Evolutionary conservation across 106 monocot genomes (phyloP).

Genomic region (Acorus gramineus): DNA sequence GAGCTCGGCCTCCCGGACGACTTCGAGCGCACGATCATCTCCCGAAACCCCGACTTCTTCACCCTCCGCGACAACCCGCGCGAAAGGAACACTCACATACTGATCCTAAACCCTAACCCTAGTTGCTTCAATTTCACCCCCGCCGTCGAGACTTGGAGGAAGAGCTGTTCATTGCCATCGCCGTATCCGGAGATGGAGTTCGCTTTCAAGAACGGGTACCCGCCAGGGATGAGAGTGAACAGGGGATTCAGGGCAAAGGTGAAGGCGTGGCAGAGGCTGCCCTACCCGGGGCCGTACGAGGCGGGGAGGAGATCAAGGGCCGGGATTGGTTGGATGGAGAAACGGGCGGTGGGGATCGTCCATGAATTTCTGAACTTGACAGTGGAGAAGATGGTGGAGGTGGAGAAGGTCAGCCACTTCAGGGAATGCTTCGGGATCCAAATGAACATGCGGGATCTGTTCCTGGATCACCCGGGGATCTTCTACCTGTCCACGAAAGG

Average conservation of each 20-base stretch:
- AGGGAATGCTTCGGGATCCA: constrained; percentile 72
- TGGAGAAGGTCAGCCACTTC: constrained; percentile 92
- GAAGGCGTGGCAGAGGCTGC: constrained; percentile 80
- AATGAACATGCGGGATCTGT: constrained; percentile 72
- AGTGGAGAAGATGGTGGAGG: constrained; percentile 93
- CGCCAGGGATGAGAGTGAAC: constrained; percentile 67
- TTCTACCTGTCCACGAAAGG: constrained; percentile 88
- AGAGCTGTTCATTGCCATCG: no score
- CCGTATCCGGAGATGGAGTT: constrained; percentile 19
- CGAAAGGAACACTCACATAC: constrained; percentile 63
- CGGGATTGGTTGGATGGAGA: constrained; percentile 40
- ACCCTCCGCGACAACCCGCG: constrained; percentile 36
- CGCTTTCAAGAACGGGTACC: constrained; percentile 67
- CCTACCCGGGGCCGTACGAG: constrained; percentile 63
- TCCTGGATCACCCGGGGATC: constrained; percentile 89
- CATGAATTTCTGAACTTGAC: constrained; percentile 92
- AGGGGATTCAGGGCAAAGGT: constrained; percentile 47
- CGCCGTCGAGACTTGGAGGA: constrained; percentile 39
- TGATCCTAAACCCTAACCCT: constrained; percentile 11
- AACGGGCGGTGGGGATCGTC: constrained; percentile 70
- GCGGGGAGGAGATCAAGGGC: constrained; percentile 12
- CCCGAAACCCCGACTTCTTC: constrained; percentile 41
- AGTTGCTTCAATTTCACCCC: constrained; percentile 10
- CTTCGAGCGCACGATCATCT: constrained; percentile 63
- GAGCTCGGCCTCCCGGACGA: constrained; percentile 79